Percentiles rank a stretch among this genome's conserved stretches.
Conservation (phyloP, 352 stramenopile genomes). For the Globisporangium carolinianum region DNA sequence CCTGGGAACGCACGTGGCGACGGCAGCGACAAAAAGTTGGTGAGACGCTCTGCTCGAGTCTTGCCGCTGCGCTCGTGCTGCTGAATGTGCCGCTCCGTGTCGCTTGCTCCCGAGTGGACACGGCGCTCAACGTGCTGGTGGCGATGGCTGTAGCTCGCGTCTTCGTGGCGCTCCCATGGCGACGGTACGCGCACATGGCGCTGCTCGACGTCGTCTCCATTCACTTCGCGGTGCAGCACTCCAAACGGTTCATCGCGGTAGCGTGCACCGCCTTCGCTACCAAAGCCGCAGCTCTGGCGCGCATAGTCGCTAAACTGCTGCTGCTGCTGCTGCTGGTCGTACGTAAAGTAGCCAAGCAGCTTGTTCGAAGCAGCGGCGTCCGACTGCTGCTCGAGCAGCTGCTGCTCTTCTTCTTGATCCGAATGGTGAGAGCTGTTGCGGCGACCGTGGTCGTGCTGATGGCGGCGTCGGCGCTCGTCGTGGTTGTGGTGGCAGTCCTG, state of each 20-base stretch:
- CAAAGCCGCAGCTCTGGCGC: background rate
- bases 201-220: background rate
- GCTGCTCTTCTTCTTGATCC: constrained; percentile 11
- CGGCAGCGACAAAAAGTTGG: background rate
- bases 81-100: background rate
- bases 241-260: background rate
- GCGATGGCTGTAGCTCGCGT: background rate
- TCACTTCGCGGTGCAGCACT: background rate
- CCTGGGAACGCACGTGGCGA: background rate
- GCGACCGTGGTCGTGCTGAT: constrained; percentile 7
- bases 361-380: background rate
- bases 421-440: constrained; percentile 11
- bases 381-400: background rate
- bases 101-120: no score
- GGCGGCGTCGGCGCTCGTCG: constrained; percentile 10
- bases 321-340: background rate
- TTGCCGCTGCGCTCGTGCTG: background rate
- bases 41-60: background rate
- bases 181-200: background rate
- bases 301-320: constrained; percentile 3
- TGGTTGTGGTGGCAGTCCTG: constrained; percentile 3
- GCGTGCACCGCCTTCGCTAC: background rate
- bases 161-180: constrained; percentile 1
- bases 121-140: background rate
- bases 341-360: constrained; percentile 8